Evolutionary conservation across 2,329 filamentous ascomycete species (phyloP), one percentile per base, ranked within the genome.

Genomic region (Apiospora rasikravindrae): DNA sequence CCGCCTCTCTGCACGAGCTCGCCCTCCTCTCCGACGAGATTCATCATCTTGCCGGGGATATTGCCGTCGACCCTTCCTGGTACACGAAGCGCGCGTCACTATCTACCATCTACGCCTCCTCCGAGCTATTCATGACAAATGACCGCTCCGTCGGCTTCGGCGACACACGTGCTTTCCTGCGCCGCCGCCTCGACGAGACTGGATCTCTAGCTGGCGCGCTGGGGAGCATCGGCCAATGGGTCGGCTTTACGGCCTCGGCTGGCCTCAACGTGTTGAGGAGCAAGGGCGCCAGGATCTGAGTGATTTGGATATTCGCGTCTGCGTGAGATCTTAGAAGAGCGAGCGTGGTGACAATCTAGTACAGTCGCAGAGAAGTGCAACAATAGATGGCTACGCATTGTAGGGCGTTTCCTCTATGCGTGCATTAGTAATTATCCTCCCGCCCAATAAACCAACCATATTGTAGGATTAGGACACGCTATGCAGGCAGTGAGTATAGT

Each of bases 61-160:
- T 84, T 29, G 89, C 91, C 29, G 93, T 98, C 73, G 95, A 98
- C 82, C 89, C 90, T 4, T 92, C 91, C 5, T 99, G 96, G 96
- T 99, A 99, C 78, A 85, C 88, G 71, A 90, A 90, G 79, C 87
- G 89, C 68, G 88, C 85, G 4, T 86, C 86, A 26, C 81, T 90
- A 13, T 88, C 88, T 45, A 83, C 87, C 76, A 85, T 89, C 57
- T 91, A 90, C 77, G 94, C 94, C 69, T 90, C 91, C 45, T 89
- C 92, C 71, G 96, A 99, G 83, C 86, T 98, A 6, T 97, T 95
- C 83, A 98, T 98, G 95, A 98, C 95, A 29, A 95, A 93, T 73
- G 96, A 98, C 82, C 87, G 86, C 73, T 95, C 92, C 4, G 84
- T 88, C 0, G 90, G 89, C n/a, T 96, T 93, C 77, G 81, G 79